Evolutionary conservation across 2,329 filamentous ascomycete genomes (phyloP).

Genomic region (Colletotrichum shisoi): DNA sequence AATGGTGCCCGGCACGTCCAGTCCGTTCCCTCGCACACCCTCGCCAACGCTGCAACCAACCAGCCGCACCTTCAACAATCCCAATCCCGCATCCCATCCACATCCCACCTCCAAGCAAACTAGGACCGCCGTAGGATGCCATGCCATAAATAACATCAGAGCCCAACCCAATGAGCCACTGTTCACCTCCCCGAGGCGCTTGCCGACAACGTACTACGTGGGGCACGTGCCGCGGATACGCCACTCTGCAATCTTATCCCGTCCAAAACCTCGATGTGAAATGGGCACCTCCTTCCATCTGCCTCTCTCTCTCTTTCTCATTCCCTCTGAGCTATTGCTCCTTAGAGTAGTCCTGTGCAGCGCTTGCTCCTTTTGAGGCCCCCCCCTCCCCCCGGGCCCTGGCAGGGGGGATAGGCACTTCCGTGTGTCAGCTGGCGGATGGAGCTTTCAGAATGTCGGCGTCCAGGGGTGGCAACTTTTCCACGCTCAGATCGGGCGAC

Average conservation of each 20-base stretch:
- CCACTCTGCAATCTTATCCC: not conserved
- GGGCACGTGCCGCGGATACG: conserved; percentile 29
- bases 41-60: conserved; percentile 4
- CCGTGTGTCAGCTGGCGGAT: conserved; percentile 34
- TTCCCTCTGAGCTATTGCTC: not conserved
- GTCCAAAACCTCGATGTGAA: conserved; percentile 21
- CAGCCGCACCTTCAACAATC: conserved; percentile 13
- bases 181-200: not conserved
- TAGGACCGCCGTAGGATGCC: conserved; percentile 2
- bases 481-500: conserved; percentile 33
- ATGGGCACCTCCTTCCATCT: conserved; percentile 10
- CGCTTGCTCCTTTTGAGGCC: not conserved
- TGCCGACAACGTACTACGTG: not conserved
- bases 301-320: not conserved
- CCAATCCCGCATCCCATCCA: conserved; percentile 2
- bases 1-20: conserved; percentile 30
- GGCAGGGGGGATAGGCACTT: conserved; percentile 1
- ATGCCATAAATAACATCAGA: conserved; percentile 18
- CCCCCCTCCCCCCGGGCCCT: not conserved
- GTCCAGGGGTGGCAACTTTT: conserved; percentile 13
- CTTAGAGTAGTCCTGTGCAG: not conserved
- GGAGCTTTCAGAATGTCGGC: conserved; percentile 19
- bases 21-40: conserved; percentile 21
- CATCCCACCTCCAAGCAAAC: conserved; percentile 6
- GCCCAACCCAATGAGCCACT: conserved; percentile 2